Evolutionary conservation across 495 filamentous ascomycete genomes (phyloP).

Genomic region (Haplographium delicatum): DNA sequence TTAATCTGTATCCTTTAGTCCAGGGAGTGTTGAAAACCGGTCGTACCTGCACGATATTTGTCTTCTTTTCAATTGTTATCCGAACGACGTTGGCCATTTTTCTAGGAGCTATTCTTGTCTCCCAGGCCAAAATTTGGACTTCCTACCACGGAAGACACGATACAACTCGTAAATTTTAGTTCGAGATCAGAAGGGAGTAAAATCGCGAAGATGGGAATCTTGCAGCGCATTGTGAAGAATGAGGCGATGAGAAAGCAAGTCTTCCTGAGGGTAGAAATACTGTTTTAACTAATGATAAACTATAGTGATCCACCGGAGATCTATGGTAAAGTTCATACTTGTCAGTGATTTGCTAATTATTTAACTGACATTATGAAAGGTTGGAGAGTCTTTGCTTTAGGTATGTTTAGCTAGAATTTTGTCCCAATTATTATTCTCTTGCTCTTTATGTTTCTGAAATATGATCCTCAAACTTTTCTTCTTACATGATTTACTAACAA

Average conservation of each 20-base stretch:
- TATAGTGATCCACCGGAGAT: slow-evolving; percentile 55
- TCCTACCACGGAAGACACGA: no score
- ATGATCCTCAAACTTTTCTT: neutral
- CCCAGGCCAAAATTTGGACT: no score
- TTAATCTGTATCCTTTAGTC: slow-evolving; percentile 4
- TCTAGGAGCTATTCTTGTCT: no score
- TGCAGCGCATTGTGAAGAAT: slow-evolving; percentile 68
- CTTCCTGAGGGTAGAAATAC: neutral
- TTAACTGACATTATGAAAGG: slow-evolving; percentile 3
- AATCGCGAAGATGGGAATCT: slow-evolving; percentile 33
- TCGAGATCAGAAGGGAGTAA: no score
- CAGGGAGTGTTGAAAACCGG: neutral
- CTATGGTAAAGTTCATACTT: slow-evolving; percentile 43
- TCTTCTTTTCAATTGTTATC: no score
- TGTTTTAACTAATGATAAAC: slow-evolving; percentile 30
- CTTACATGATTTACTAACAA: neutral
- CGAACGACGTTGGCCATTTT: no score
- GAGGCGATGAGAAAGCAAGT: slow-evolving; percentile 60
- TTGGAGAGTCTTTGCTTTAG: slow-evolving; percentile 21
- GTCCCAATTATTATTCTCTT: neutral
- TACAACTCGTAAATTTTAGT: no score
- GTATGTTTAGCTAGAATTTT: neutral
- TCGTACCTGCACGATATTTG: no score
- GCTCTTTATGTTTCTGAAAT: neutral
- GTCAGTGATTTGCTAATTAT: neutral